Evolutionary conservation across 441 rosid genomes (phyloP).

Genomic region (Erodium trifolium): DNA sequence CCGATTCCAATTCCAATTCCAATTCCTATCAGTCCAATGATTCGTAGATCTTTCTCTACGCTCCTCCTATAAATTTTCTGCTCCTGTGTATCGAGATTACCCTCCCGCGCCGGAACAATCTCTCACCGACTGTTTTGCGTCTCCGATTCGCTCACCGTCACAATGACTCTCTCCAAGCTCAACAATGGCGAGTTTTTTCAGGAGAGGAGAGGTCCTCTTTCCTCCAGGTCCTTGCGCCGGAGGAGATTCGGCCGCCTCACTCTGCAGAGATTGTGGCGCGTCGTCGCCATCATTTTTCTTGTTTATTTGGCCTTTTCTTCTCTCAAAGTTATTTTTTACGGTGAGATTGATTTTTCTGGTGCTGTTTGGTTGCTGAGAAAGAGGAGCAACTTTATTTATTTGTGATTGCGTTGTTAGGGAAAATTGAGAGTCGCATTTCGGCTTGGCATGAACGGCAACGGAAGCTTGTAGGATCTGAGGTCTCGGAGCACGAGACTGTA

Average conservation of each 20-base stretch:
- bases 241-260: slow-evolving; percentile 1
- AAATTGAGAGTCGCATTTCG: slow-evolving; percentile 3
- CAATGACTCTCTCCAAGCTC: slow-evolving; percentile 2
- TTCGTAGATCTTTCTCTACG: background rate
- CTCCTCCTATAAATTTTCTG: background rate
- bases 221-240: background rate
- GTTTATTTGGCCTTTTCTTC: slow-evolving; percentile 3
- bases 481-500: too few relatives aligned
- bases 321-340: slow-evolving; percentile 6
- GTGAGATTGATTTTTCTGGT: slow-evolving; percentile 1
- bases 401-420: background rate
- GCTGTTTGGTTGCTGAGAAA: background rate
- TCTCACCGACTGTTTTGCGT: background rate
- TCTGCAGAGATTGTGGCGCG: slow-evolving; percentile 2
- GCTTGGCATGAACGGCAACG: slow-evolving; percentile 6
- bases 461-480: background rate
- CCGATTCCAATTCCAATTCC: background rate
- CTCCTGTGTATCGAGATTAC: background rate
- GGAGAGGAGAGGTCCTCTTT: background rate
- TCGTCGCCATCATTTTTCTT: background rate
- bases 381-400: background rate
- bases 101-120: slow-evolving; percentile 3
- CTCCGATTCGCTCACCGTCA: background rate
- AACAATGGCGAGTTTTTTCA: background rate
- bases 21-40: too few relatives aligned